phyloP scores from a whole-genome alignment of 1,284 basidiomycete species.

The Inonotus hispidus region DNA sequence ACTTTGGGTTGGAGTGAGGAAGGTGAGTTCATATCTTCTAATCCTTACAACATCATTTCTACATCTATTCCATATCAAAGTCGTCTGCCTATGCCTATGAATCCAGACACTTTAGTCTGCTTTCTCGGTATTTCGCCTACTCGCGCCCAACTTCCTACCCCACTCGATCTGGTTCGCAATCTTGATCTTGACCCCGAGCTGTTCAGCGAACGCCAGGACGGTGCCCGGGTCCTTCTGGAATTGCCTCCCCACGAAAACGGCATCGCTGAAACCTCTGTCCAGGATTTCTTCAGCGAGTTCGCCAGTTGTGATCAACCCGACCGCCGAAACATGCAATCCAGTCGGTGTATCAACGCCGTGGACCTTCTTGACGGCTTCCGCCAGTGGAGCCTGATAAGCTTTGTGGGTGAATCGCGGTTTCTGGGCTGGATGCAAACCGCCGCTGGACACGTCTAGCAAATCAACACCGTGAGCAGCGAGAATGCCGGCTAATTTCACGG shows the following conservation, averaged over 20 bases:
- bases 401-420: constrained; percentile 23
- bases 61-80: too few relatives aligned
- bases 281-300: constrained; percentile 64
- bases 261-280: constrained; percentile 60
- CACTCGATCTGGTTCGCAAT: constrained; percentile 63
- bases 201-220: constrained; percentile 46
- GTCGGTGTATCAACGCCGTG: too few relatives aligned
- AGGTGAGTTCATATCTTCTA: too few relatives aligned
- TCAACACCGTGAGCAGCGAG: constrained; percentile 63
- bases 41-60: too few relatives aligned
- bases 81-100: too few relatives aligned
- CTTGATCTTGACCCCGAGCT: constrained; percentile 53
- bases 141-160: too few relatives aligned
- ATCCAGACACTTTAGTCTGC: too few relatives aligned
- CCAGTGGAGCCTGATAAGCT: constrained; percentile 59
- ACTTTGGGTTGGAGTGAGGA: too few relatives aligned
- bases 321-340: constrained; percentile 56
- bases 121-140: too few relatives aligned
- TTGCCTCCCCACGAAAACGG: constrained; percentile 64
- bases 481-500: constrained; percentile 57
- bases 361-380: constrained; percentile 61
- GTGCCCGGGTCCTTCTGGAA: constrained; percentile 57
- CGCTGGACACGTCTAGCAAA: constrained; percentile 65
- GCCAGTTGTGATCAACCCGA: constrained; percentile 70
- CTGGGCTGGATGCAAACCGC: constrained; percentile 62